Evolutionary conservation across 75 land plant genomes (phyloP), one percentile per base, ranked within the genome.

Genomic region (Larix kaempferi): DNA sequence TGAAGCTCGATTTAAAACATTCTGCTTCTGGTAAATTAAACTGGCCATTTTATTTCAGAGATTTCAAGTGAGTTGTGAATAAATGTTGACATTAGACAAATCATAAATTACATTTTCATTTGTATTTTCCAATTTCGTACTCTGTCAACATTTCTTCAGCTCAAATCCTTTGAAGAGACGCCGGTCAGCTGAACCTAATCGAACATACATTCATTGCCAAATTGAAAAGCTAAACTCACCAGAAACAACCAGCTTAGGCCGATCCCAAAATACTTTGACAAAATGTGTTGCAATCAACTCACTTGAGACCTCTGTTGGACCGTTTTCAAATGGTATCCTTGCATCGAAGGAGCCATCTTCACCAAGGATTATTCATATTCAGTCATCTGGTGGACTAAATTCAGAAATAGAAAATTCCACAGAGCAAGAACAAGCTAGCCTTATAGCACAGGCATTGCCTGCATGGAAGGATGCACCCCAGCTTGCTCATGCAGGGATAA

Each of bases 211-310:
- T 14, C 75, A 79, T 72, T 80, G 79, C 29, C 84, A 83, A 73
- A 75, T 78, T 17, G 35, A 80, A 76, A 85, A 89, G 33, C 65
- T 69, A 61, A 86, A 76, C 57, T 83, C 87, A 52, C 73, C 84
- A 26, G 76, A 49, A 74, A 44, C 29, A 37, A 57, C 64, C 15
- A 56, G 63, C 39, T 76, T 78, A 33, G 80, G 69, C 41, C 39
- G 8, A 65, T 35, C 8, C 69, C 41, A 65, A 65, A 65, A 35
- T 65, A 37, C 39, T 35, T 65, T 65, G 69, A 33, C 37, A 33
- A 65, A 65, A 17, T 29, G 2, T 35, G 69, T 37, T 65, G 39
- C 21, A 6, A 37, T 17, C 17, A 69, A 69, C 49, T 69, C 73
- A 41, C 73, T 39, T 19, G 73, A 41, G n/a, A 22, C 54, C 13